phyloP scores from a whole-genome alignment of 2,329 filamentous ascomycete genomes.

The Pezicula carpinea region DNA sequence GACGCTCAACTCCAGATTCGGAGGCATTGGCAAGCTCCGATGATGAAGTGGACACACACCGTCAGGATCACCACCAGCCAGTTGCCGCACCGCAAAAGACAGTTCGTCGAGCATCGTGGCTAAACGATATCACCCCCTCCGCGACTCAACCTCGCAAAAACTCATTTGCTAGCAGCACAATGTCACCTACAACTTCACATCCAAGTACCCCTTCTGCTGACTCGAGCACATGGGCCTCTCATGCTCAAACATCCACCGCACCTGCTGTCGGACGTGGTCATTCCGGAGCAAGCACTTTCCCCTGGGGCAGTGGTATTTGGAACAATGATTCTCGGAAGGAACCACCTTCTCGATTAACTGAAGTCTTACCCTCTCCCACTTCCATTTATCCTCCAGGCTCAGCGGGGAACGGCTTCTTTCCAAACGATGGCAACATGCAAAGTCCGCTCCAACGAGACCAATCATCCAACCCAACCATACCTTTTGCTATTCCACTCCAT shows the following conservation, averaged over 20 bases:
- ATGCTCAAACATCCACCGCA: slow-evolving; percentile 38
- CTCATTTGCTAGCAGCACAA: slow-evolving; percentile 70
- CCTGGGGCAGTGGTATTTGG: slow-evolving; percentile 82
- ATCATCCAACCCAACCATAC: slow-evolving; percentile 61
- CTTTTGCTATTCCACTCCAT: slow-evolving; percentile 82
- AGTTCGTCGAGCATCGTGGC: slow-evolving; percentile 73
- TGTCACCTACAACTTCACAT: slow-evolving; percentile 76
- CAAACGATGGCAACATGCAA: slow-evolving; percentile 39
- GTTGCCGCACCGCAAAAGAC: slow-evolving; percentile 52
- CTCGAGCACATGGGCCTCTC: slow-evolving; percentile 49
- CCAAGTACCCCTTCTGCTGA: slow-evolving; percentile 76
- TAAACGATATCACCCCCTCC: slow-evolving; percentile 73
- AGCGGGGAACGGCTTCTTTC: slow-evolving; percentile 37
- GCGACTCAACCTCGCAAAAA: slow-evolving; percentile 64
- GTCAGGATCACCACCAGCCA: slow-evolving; percentile 46
- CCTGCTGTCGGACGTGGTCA: slow-evolving; percentile 40
- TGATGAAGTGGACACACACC: slow-evolving; percentile 73
- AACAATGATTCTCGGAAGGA: slow-evolving; percentile 71
- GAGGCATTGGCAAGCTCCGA: slow-evolving; percentile 92
- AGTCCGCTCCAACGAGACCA: slow-evolving; percentile 48
- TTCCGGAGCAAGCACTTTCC: slow-evolving; percentile 43
- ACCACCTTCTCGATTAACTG: slow-evolving; percentile 66
- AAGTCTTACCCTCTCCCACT: slow-evolving; percentile 72
- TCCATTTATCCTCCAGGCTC: slow-evolving; percentile 45
- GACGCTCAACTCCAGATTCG: slow-evolving; percentile 87